phyloP scores from a whole-genome alignment of 345 rosid species.

The Microthlaspi erraticum region DNA sequence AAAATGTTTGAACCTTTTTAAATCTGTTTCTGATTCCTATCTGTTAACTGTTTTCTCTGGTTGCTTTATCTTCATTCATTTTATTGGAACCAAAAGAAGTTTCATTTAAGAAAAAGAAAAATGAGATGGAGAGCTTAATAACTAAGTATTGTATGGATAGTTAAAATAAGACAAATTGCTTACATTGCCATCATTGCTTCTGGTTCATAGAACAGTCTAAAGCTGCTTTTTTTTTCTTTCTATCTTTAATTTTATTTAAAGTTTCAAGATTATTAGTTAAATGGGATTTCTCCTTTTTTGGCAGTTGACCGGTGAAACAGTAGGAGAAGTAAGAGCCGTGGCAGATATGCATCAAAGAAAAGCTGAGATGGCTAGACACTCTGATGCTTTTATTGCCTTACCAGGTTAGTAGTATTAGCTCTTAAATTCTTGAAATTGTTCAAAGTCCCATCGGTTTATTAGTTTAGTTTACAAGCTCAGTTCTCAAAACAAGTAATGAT shows the following conservation, averaged over 20 bases:
- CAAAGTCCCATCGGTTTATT: conserved; percentile 32
- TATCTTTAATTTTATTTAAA: conserved; percentile 29
- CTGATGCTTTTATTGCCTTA: conserved; percentile 98
- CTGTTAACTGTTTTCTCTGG: conserved; percentile 2
- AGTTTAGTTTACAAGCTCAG: conserved; percentile 16
- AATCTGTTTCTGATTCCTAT: conserved; percentile 33
- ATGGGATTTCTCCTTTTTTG: conserved; percentile 35
- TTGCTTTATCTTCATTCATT: conserved; percentile 10
- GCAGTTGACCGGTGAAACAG: conserved; percentile 98
- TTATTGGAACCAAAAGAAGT: neutral
- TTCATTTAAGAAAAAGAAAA: neutral
- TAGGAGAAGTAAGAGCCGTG: conserved; percentile 98
- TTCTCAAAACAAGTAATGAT: conserved; percentile 37
- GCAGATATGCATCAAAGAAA: conserved; percentile 99
- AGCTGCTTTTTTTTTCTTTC: conserved; percentile 25
- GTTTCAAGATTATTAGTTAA: conserved; percentile 31
- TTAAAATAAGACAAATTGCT: conserved; percentile 38
- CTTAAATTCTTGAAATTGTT: neutral
- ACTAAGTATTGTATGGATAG: conserved; percentile 21
- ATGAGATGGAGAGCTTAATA: conserved; percentile 22
- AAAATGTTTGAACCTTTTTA: conserved; percentile 52
- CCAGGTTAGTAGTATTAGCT: conserved; percentile 68
- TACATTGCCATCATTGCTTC: conserved; percentile 45
- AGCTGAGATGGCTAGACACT: conserved; percentile 99
- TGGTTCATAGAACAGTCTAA: conserved; percentile 45